Conservation (phyloP, 2,329 filamentous ascomycete genomes). For the Botrytis elliptica region DNA sequence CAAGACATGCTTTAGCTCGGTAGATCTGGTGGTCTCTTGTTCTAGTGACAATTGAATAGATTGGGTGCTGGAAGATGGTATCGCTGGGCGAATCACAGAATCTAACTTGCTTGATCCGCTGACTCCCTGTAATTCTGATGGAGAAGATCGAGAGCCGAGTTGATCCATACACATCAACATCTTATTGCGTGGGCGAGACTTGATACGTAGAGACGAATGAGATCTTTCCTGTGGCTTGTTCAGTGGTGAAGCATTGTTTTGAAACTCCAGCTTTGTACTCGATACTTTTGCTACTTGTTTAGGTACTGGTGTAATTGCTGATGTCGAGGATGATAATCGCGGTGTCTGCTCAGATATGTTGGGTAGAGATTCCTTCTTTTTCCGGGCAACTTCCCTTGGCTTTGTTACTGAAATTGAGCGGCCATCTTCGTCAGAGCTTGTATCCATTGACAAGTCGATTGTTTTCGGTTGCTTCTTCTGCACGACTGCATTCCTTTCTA, state of each 20-base stretch:
- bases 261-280: not conserved
- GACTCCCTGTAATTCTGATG: not conserved
- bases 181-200: slow-evolving; percentile 31
- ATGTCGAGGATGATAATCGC: not conserved
- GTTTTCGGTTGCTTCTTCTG: not conserved
- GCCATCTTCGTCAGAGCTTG: slow-evolving; percentile 3
- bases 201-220: slow-evolving; percentile 36
- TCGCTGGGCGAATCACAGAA: not conserved
- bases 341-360: not conserved
- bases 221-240: slow-evolving; percentile 16
- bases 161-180: slow-evolving; percentile 39
- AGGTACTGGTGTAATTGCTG: not conserved
- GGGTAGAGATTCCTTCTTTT: not conserved
- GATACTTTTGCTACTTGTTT: not conserved
- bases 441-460: slow-evolving; percentile 12
- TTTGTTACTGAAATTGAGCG: not conserved
- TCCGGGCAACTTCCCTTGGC: not conserved
- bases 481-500: not conserved
- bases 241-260: not conserved
- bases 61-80: not conserved
- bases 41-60: not conserved
- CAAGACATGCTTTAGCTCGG: not conserved
- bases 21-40: not conserved
- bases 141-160: slow-evolving; percentile 24
- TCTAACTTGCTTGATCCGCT: not conserved